A percentile compares a stretch with the other conserved stretches of the same genome.
Evolutionary conservation across 345 rosid species (phyloP).

Genomic region (Sisymbrium altissimum): DNA sequence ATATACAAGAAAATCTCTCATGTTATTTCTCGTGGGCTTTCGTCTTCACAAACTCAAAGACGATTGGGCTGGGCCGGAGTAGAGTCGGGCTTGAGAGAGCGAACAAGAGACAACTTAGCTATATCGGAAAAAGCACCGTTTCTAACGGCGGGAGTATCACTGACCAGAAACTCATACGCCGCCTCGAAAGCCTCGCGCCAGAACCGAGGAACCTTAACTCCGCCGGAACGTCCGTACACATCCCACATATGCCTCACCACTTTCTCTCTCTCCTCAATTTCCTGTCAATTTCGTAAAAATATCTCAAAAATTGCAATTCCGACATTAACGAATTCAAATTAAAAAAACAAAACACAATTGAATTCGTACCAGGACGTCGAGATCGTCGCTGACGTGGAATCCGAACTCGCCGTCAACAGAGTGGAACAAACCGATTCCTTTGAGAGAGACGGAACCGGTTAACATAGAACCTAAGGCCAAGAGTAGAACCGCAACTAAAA

Average conservation of each 20-base stretch:
- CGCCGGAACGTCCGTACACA: constrained; percentile 58
- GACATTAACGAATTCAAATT: background rate
- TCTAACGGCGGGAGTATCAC: constrained; percentile 49
- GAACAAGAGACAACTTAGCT: constrained; percentile 59
- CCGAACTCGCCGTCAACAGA: constrained; percentile 33
- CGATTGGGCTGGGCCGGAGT: constrained; percentile 26
- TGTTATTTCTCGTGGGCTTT: background rate
- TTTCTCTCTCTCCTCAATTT: constrained; percentile 79
- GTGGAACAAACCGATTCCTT: constrained; percentile 53
- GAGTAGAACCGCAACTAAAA: constrained; percentile 56
- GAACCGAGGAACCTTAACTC: constrained; percentile 52
- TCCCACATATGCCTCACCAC: constrained; percentile 81
- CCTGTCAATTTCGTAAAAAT: constrained; percentile 35
- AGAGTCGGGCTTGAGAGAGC: constrained; percentile 36
- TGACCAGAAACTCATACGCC: constrained; percentile 61
- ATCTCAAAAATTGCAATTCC: background rate
- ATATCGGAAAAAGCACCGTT: constrained; percentile 68
- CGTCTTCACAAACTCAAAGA: background rate
- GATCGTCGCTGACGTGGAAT: constrained; percentile 48
- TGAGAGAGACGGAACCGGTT: constrained; percentile 76
- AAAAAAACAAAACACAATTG: background rate
- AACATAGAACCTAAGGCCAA: constrained; percentile 83
- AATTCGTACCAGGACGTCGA: constrained; percentile 57
- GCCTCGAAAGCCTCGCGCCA: constrained; percentile 82
- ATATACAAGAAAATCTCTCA: constrained; percentile 3